Base-by-base conservation (phyloP, 805 yeast species). In the Wickerhamiella sorbophila region DNA sequence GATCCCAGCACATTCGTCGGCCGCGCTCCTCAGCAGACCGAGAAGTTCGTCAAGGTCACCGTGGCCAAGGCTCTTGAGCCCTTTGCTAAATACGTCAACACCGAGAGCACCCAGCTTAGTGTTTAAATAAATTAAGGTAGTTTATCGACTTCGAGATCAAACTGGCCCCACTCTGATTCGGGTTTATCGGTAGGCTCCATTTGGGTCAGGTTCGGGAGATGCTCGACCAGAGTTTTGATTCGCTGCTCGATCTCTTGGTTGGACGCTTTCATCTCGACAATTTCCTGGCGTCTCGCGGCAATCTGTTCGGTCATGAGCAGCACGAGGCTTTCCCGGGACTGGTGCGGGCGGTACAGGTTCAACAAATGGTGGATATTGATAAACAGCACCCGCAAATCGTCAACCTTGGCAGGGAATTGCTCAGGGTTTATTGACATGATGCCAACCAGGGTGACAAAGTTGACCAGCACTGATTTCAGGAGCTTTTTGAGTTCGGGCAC, bases 11-110 rank as follows among this genome's bases (percentile, higher is more conserved):
- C 98, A 26, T 91, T 91, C 61, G 93, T 87, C 38, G 98, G 98
- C 54, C 83, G 98, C 64, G 98, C 98, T 43, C 97, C 97, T 35
- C 81, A 87, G 65, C 98, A 91, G 69, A 85, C 94, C 44, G 95
- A 81, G 62, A 88, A 87, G 65, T 91, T 91, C 58, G 79, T 91
- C 52, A 73, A 74, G 44, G 74, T 71, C 44, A 93, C 88, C 45
- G 97, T 91, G 44, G 79, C 77, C 41, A 66, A 77, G 52, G 97
- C 96, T 32, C 70, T 91, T 50, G 71, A 66, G 48, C 83, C 84
- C 40, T 80, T 71, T 65, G 60, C 71, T 56, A 56, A 72, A 38
- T 59, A 64, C 52, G 68, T 91, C 54, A 71, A 75, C 52, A 62
- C 70, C 37, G 84, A 78, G 55, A 74, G 72, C 53, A 91, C 83